Evolutionary conservation across 768 basidiomycete species (phyloP), one percentile per base, ranked within the genome.

Genomic region (Sistotremastrum niveocremeum): DNA sequence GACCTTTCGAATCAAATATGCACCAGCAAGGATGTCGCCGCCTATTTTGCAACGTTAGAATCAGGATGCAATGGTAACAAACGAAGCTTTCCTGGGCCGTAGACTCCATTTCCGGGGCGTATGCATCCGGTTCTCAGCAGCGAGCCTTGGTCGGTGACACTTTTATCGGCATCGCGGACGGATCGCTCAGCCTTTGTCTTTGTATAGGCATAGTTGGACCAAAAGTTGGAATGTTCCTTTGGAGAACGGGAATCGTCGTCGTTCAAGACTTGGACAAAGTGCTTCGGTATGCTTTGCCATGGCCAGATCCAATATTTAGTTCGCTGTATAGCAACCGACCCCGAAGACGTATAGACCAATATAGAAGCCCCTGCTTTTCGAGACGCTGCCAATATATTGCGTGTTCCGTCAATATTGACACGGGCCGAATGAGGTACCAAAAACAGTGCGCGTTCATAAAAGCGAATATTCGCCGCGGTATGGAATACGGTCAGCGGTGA

Each of bases 101-200:
- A 87, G 3, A 84, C 62, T 0, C 80, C 82, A 49, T 85, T 85
- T 1, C 84, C 82, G 3, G 84, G 84, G n/a, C 84, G 74, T 38
- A 87, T 66, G 50, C 74, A 79, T 0, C 84, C 83, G 6, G 83
- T 86, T 43, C 80, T 70, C 39, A 86, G 57, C 8, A 65, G 54
- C 20, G 49, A 47, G 56, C 59, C 51, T 70, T 69, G 4, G 63
- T 49, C 58, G 3, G 64, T 61, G 2, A 53, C 48, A n/a, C 62
- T 56, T 48, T 61, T 45, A 62, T 73, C 52, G 59, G 73, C 58
- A 52, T 55, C 52, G 45, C 71, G 62, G 8, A 77, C 72, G 7
- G 59, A 55, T 34, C 51, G 51, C 56, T 87, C 84, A 1, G 74
- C 83, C 30, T 64, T 60, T 6, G 63, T 54, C 57, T 87, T 87